A percentile compares a stretch with the other conserved stretches of the same genome.
Conservation (phyloP, 2,329 filamentous ascomycete genomes). For the Corinectria fuckeliana region DNA sequence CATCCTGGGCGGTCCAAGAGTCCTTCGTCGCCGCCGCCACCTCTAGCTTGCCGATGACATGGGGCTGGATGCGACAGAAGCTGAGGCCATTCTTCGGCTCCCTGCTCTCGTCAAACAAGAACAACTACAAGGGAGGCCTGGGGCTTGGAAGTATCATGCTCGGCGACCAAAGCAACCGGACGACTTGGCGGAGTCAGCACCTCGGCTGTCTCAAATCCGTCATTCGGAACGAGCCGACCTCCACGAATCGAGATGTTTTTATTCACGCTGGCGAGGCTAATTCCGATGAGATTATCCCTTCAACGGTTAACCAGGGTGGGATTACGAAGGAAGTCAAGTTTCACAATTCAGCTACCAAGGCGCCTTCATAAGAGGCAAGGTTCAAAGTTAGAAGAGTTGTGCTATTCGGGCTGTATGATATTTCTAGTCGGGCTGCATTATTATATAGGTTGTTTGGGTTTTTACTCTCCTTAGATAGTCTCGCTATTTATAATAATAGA, state of each 20-base stretch:
- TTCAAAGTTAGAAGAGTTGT: too few relatives aligned
- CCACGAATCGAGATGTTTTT: conserved; percentile 13
- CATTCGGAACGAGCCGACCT: background rate
- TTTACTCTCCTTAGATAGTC: too few relatives aligned
- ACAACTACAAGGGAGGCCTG: conserved; percentile 31
- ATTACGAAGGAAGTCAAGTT: conserved; percentile 34
- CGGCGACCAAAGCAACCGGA: conserved; percentile 16
- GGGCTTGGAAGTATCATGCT: conserved; percentile 35
- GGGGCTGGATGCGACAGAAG: conserved; percentile 36
- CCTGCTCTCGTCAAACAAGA: conserved; percentile 31
- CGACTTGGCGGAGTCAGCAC: conserved; percentile 27
- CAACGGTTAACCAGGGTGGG: background rate
- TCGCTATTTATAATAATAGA: too few relatives aligned
- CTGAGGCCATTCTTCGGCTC: conserved; percentile 35
- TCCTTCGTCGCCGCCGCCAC: conserved; percentile 49
- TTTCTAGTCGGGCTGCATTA: too few relatives aligned
- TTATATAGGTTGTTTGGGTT: too few relatives aligned
- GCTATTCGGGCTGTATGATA: too few relatives aligned
- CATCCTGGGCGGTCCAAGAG: conserved; percentile 47
- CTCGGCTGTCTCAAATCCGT: conserved; percentile 17
- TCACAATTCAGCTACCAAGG: conserved; percentile 18
- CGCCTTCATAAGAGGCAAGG: too few relatives aligned
- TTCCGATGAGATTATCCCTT: conserved; percentile 31
- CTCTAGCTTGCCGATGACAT: conserved; percentile 46
- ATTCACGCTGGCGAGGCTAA: conserved; percentile 29